These are phyloP conservation scores for Pseudozyma pruni DNA, from an alignment of 1,284 basidiomycete genomes.

Conservation along the genomic window DNA sequence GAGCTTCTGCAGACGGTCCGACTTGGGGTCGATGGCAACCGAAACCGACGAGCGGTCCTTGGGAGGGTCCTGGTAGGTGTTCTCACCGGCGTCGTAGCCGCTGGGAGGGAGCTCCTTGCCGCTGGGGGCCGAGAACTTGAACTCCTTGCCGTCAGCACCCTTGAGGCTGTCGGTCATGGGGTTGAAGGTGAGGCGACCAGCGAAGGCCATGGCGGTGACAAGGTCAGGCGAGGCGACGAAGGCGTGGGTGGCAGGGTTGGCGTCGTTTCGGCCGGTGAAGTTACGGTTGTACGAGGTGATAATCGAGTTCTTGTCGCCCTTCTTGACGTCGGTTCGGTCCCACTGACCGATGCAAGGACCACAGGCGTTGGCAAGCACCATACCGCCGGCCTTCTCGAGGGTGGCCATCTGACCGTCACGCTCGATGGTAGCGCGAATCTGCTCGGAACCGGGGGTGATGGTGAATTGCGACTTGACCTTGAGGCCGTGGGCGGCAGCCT, in stretches of 20 bases:
- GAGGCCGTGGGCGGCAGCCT: slow-evolving; percentile 88
- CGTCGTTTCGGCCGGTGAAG: slow-evolving; percentile 99
- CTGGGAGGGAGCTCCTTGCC: slow-evolving; percentile 92
- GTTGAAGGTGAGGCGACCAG: slow-evolving; percentile 94
- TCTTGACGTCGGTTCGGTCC: slow-evolving; percentile 95
- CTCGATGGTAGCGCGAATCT: slow-evolving; percentile 95
- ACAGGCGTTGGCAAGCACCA: slow-evolving; percentile 97
- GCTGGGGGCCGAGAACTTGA: slow-evolving; percentile 91
- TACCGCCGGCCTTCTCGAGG: slow-evolving; percentile 87
- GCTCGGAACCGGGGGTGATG: slow-evolving; percentile 97
- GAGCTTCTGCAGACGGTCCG: slow-evolving; percentile 93
- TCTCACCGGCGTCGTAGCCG: slow-evolving; percentile 94
- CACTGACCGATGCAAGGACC: slow-evolving; percentile 99
- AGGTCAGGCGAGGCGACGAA: slow-evolving; percentile 98
- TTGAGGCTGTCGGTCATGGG: slow-evolving; percentile 89
- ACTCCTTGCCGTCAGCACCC: slow-evolving; percentile 92
- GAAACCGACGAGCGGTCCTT: slow-evolving; percentile 82
- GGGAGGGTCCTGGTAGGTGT: slow-evolving; percentile 97
- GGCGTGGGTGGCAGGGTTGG: slow-evolving; percentile 98
- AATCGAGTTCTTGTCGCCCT: slow-evolving; percentile 89
- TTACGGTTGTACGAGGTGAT: slow-evolving; percentile 99
- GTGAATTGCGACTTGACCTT: slow-evolving; percentile 93
- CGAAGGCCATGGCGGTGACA: slow-evolving; percentile 96
- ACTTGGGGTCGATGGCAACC: slow-evolving; percentile 87
- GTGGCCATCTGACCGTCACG: slow-evolving; percentile 92